Evolutionary conservation across 2,329 filamentous ascomycete species (phyloP).

Genomic region (Blastomyces emzantsi): DNA sequence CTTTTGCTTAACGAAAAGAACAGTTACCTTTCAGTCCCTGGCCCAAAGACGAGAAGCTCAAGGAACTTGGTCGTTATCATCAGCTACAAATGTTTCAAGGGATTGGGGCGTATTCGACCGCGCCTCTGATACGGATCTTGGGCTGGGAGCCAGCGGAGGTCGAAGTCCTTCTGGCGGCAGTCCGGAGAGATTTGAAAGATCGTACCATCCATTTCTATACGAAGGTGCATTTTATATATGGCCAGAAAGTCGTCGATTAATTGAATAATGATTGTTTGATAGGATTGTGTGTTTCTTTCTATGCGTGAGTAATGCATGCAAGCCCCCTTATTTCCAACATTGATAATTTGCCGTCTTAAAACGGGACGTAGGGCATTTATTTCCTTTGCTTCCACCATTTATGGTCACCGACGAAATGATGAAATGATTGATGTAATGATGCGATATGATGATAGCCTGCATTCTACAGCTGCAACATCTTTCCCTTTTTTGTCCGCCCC

Average conservation of each 20-base stretch:
- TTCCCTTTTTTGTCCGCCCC: no score
- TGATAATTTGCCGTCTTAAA: background rate
- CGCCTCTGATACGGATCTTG: slow-evolving; percentile 12
- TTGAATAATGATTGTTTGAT: background rate
- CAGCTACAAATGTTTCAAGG: slow-evolving; percentile 14
- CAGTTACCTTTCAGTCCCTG: slow-evolving; percentile 16
- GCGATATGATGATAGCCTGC: background rate
- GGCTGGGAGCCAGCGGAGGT: slow-evolving; percentile 5
- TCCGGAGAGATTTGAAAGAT: slow-evolving; percentile 13
- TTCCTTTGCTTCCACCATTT: background rate
- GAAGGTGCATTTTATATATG: slow-evolving; percentile 13
- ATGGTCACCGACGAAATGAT: background rate
- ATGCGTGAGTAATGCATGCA: background rate
- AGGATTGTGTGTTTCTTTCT: background rate
- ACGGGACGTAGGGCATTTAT: background rate
- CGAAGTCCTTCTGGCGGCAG: background rate
- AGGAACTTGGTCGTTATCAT: slow-evolving; percentile 10
- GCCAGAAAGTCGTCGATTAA: background rate
- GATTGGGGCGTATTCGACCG: slow-evolving; percentile 14
- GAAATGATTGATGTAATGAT: background rate
- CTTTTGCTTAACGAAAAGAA: background rate
- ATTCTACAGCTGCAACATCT: background rate
- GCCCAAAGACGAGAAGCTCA: slow-evolving; percentile 5
- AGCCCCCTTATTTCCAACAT: background rate
- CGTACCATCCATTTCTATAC: slow-evolving; percentile 7